Conservation (phyloP, 768 basidiomycete species). For the Phylloporus arenicola region DNA sequence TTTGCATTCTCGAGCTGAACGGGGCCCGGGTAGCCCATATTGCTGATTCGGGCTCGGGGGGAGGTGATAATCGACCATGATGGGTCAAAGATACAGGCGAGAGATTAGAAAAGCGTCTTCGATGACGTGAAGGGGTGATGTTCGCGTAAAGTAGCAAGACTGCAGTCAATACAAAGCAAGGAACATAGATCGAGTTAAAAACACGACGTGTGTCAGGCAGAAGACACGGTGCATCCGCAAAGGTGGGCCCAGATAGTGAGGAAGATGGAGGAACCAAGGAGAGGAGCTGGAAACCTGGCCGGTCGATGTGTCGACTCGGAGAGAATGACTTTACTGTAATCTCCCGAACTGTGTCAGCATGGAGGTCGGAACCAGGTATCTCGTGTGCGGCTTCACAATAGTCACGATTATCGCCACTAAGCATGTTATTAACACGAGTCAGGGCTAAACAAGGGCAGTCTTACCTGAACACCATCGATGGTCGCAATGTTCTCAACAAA, state of each 20-base stretch:
- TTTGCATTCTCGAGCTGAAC: conserved; percentile 29
- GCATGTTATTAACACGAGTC: background rate
- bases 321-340: conserved; percentile 88
- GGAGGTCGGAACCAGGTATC: conserved; percentile 23
- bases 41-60: conserved; percentile 33
- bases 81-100: conserved; percentile 33
- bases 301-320: conserved; percentile 60
- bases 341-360: conserved; percentile 48
- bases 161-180: conserved; percentile 52
- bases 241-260: conserved; percentile 35
- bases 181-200: conserved; percentile 59
- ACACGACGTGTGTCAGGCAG: conserved; percentile 69
- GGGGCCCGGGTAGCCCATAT: conserved; percentile 42
- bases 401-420: conserved; percentile 86
- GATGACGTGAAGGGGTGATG: conserved; percentile 21
- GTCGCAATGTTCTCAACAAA: conserved; percentile 61
- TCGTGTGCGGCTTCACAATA: conserved; percentile 75
- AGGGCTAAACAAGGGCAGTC: conserved; percentile 9
- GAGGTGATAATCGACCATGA: conserved; percentile 19
- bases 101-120: conserved; percentile 17
- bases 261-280: conserved; percentile 46
- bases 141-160: conserved; percentile 44
- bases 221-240: conserved; percentile 65
- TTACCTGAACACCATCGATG: conserved; percentile 68
- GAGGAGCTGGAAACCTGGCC: conserved; percentile 83